Base-by-base conservation (phyloP, 1,139 yeast genomes). In the Taiozyma sp. region DNA sequence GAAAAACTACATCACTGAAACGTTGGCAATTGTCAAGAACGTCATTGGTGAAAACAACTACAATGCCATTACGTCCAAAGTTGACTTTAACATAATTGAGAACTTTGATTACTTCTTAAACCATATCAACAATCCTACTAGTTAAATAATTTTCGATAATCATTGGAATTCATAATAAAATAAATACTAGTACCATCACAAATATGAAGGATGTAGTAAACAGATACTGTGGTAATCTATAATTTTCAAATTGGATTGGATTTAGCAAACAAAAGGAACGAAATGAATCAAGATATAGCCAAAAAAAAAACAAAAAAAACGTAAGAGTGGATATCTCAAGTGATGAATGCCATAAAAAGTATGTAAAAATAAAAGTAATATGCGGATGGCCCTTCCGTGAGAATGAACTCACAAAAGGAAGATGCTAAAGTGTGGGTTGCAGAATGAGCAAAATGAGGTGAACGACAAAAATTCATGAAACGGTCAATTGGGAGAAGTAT, bases 1-100 rank as follows among this genome's bases (percentile, higher is more conserved):
- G 52, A 76, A 70, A 49, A 63, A 58, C 14, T 70, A 59, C 54
- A 62, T 74, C 29, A 57, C 58, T n/a, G 66, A 64, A 19, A 63
- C 67, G 2, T 48, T 74, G 58, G 53, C 54, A 46, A 62, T 51
- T 10, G 51, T 71, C 12, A 67, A 69, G 52, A 56, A 54, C 16
- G 57, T 54, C 13, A 54, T 70, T 38, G 75, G 74, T 8, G 50
- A 56, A 1, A 55, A 56, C 9, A 56, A 61, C 13, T 69, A 69
- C 49, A 57, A 60, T 19, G 58, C 56, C 19, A 53, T 69, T 22
- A 48, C 69, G 29, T 49, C 49, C 8, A 50, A 54, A 14, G 53
- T 67, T 14, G 66, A 67, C 48, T 59, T 60, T 24, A 62, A 58
- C 13, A 38, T 69, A 16, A 50, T 69, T 46, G 72, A 70, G 45